A percentile compares a stretch with the other conserved stretches of the same genome.
Evolutionary conservation across 2,329 filamentous ascomycete genomes (phyloP).

Genomic region (Alternaria infectoria): DNA sequence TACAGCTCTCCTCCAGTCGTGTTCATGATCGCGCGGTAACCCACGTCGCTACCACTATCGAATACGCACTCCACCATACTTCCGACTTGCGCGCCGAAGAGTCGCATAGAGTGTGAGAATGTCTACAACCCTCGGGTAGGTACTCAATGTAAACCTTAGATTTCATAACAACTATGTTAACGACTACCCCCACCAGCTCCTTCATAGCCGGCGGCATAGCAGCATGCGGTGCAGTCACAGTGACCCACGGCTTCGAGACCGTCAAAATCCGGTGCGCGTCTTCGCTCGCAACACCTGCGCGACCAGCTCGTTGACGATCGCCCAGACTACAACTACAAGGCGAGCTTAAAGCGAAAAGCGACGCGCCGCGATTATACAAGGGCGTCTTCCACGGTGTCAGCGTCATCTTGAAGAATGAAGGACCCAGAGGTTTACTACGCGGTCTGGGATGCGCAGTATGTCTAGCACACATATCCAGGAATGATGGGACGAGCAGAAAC

Average conservation of each 20-base stretch:
- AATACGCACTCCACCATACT: background rate
- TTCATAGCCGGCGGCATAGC: slow-evolving; percentile 97
- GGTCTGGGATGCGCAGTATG: slow-evolving; percentile 81
- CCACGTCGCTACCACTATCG: background rate
- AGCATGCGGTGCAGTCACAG: slow-evolving; percentile 95
- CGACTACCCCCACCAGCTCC: slow-evolving; percentile 59
- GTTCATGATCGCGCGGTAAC: slow-evolving; percentile 9
- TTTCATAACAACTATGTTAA: background rate
- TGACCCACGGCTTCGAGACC: slow-evolving; percentile 97
- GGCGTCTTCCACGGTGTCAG: slow-evolving; percentile 90
- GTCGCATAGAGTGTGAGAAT: slow-evolving; percentile 38
- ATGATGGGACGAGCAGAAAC: background rate
- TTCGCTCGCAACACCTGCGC: background rate
- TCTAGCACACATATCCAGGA: background rate
- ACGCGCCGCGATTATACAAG: slow-evolving; percentile 85
- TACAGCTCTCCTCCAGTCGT: background rate
- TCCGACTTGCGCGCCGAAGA: background rate
- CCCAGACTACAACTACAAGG: slow-evolving; percentile 90
- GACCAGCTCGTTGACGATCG: slow-evolving; percentile 23
- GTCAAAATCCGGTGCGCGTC: slow-evolving; percentile 88
- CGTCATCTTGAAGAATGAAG: slow-evolving; percentile 91
- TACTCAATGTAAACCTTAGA: background rate
- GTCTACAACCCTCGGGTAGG: slow-evolving; percentile 58
- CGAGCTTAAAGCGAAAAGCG: slow-evolving; percentile 85
- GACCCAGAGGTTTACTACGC: slow-evolving; percentile 81